A percentile compares a stretch with the other conserved stretches of the same genome.
Evolutionary conservation across 106 monocot species (phyloP).

Genomic region (Alisma plantagoaquatica): DNA sequence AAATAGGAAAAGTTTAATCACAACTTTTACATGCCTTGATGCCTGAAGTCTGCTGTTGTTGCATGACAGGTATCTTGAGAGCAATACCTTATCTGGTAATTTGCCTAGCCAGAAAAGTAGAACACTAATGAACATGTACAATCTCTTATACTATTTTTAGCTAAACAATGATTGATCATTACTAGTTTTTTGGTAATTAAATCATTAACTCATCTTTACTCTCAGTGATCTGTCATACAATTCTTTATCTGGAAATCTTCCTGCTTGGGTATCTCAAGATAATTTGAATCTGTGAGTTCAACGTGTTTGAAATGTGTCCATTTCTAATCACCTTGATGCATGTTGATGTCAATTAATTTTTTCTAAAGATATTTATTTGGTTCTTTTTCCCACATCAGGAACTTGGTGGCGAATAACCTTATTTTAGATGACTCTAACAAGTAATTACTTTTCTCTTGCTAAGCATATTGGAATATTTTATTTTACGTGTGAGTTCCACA

Average conservation of each 20-base stretch:
- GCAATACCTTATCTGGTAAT: slow-evolving; percentile 5
- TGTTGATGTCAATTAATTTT: too few relatives aligned
- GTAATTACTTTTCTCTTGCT: too few relatives aligned
- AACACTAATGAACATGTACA: slow-evolving; percentile 6
- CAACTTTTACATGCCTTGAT: not conserved
- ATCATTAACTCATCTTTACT: not conserved
- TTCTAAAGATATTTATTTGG: too few relatives aligned
- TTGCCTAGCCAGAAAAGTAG: not conserved
- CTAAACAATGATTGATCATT: not conserved
- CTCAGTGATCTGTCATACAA: slow-evolving; percentile 1
- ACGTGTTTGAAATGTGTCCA: too few relatives aligned
- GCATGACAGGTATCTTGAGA: slow-evolving; percentile 2
- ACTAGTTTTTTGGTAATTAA: not conserved
- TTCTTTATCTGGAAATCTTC: not conserved
- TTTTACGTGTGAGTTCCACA: too few relatives aligned
- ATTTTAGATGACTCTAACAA: too few relatives aligned
- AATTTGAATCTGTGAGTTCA: not conserved
- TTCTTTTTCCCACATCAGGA: too few relatives aligned
- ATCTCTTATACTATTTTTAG: not conserved
- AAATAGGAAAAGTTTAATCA: not conserved
- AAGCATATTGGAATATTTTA: too few relatives aligned
- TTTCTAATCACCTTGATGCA: too few relatives aligned
- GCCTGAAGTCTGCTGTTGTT: not conserved
- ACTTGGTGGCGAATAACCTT: too few relatives aligned
- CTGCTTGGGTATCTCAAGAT: not conserved